phyloP scores from a whole-genome alignment of 345 rosid genomes.

The Gynandropsis gynandra region DNA sequence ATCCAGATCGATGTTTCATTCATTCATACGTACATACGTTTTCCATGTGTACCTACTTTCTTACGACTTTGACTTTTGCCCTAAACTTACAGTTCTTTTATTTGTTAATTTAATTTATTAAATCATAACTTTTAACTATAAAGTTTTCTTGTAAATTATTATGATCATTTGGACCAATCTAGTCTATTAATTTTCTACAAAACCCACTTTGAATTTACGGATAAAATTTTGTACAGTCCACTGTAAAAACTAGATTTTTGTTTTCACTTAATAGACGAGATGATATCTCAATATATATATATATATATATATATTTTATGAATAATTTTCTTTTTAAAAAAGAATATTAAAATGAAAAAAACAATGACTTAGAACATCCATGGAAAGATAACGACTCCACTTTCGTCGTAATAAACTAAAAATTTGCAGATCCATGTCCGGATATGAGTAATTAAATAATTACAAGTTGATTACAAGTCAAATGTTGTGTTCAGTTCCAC shows the following conservation, averaged over 20 bases:
- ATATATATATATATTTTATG: too few relatives aligned
- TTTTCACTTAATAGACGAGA: too few relatives aligned
- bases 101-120: not conserved
- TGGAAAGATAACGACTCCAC: slow-evolving; percentile 25
- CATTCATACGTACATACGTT: too few relatives aligned
- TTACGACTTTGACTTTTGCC: slow-evolving; percentile 21
- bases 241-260: too few relatives aligned
- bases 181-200: too few relatives aligned
- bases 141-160: too few relatives aligned
- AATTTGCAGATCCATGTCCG: not conserved
- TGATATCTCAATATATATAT: too few relatives aligned
- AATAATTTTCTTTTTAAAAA: not conserved
- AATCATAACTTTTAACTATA: too few relatives aligned
- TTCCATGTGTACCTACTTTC: not conserved
- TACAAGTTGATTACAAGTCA: slow-evolving; percentile 9
- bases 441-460: not conserved
- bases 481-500: slow-evolving; percentile 25
- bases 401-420: not conserved
- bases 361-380: slow-evolving; percentile 26
- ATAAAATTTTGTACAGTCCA: too few relatives aligned
- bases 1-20: too few relatives aligned
- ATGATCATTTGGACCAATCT: too few relatives aligned
- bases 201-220: too few relatives aligned
- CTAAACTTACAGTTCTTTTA: slow-evolving; percentile 7
- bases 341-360: slow-evolving; percentile 14